These are phyloP conservation scores for Rhazya stricta DNA, from an alignment of 257 asterid species.

Conservation along the genomic window DNA sequence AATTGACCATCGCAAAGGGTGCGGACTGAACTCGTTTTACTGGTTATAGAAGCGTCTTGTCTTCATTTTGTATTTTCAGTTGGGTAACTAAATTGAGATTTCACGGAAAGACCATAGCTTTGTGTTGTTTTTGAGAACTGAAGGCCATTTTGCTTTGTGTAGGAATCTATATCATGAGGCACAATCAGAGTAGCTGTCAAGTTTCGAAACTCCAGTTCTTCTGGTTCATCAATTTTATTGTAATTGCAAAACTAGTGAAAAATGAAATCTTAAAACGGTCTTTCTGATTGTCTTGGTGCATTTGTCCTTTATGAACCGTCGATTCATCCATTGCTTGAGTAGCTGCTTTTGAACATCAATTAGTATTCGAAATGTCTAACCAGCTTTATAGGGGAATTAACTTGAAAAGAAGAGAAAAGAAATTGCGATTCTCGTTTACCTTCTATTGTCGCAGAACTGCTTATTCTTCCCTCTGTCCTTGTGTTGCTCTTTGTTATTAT, in stretches of 20 bases:
- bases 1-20: neutral
- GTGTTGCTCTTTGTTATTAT: constrained; percentile 21
- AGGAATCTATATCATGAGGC: constrained; percentile 17
- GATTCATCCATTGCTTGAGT: constrained; percentile 25
- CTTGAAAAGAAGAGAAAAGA: neutral
- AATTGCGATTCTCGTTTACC: neutral
- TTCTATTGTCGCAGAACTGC: no score
- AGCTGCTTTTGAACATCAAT: constrained; percentile 26
- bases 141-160: constrained; percentile 9
- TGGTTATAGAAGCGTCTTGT: neutral
- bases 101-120: constrained; percentile 16
- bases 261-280: neutral
- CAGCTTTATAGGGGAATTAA: neutral
- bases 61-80: neutral
- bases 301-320: neutral
- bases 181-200: constrained; percentile 28
- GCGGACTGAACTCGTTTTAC: neutral
- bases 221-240: neutral
- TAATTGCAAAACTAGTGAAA: neutral
- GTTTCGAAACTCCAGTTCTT: constrained; percentile 23
- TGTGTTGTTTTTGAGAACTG: constrained; percentile 22
- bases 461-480: neutral
- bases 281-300: neutral
- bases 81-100: neutral
- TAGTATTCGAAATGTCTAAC: no score